These are phyloP conservation scores for Chaetomium sp. DNA, from an alignment of 2,329 filamentous ascomycete species.

Conservation along the genomic window DNA sequence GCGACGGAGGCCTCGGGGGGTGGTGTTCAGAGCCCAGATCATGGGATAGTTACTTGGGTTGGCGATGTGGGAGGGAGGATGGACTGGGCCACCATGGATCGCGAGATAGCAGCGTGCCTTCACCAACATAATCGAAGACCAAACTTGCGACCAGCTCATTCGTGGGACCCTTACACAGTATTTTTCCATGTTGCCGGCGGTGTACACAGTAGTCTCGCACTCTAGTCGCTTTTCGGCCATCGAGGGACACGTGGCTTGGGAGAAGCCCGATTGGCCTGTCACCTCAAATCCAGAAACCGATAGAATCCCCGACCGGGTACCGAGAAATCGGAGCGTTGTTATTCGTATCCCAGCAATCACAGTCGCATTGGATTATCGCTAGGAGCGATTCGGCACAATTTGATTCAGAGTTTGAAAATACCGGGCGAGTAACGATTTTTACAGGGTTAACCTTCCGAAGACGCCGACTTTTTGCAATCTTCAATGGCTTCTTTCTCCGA, in stretches of 20 bases:
- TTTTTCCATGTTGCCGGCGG: background rate
- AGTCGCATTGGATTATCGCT: background rate
- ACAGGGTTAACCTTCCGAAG: background rate
- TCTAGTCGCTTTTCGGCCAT: background rate
- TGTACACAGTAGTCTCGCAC: too few relatives aligned
- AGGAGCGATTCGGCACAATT: background rate
- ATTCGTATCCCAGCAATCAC: background rate
- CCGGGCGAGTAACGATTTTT: background rate
- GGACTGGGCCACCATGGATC: background rate
- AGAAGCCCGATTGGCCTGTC: background rate
- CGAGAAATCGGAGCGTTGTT: background rate
- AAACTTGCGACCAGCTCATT: background rate
- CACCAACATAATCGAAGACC: slow-evolving; percentile 1
- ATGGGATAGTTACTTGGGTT: background rate
- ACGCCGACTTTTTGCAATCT: background rate
- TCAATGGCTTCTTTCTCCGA: background rate
- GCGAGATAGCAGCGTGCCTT: slow-evolving; percentile 3
- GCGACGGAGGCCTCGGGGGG: slow-evolving; percentile 15
- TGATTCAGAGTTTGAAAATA: background rate
- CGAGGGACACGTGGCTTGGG: background rate
- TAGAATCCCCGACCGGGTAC: background rate
- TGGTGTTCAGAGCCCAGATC: slow-evolving; percentile 1
- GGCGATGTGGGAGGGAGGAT: background rate
- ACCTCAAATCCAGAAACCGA: background rate
- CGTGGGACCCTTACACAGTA: background rate